Conservation (phyloP, 2,329 filamentous ascomycete genomes). For the Niveomyces coronatus region DNA sequence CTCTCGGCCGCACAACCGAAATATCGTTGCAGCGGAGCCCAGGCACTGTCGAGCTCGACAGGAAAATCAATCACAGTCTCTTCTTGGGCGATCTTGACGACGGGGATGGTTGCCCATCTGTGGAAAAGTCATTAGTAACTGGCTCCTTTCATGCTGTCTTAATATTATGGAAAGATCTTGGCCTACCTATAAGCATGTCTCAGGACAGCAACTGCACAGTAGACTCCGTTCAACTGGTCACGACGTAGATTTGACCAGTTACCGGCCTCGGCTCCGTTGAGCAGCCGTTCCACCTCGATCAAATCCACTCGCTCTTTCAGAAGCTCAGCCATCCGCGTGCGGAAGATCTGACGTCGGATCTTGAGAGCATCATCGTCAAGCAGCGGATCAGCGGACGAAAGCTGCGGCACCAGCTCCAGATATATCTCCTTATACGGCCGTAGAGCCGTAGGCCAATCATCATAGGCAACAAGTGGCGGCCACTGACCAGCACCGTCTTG, state of each 20-base stretch:
- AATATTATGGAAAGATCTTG: background rate
- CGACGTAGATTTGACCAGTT: conserved; percentile 17
- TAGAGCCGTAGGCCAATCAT: conserved; percentile 18
- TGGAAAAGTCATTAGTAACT: background rate
- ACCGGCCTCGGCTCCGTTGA: conserved; percentile 16
- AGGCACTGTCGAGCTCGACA: conserved; percentile 19
- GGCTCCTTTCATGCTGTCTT: background rate
- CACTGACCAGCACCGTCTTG: background rate
- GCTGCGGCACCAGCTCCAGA: conserved; percentile 16
- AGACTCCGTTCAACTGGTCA: conserved; percentile 24
- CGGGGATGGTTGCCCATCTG: conserved; percentile 24
- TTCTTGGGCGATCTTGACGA: conserved; percentile 23
- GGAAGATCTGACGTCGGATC: conserved; percentile 14
- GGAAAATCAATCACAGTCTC: conserved; percentile 22
- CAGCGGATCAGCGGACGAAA: conserved; percentile 15
- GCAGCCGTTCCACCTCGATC: conserved; percentile 13
- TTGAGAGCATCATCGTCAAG: conserved; percentile 19
- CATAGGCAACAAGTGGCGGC: background rate
- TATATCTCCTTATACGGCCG: conserved; percentile 22
- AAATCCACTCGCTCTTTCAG: conserved; percentile 16
- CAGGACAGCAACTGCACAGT: conserved; percentile 20
- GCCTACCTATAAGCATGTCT: conserved; percentile 20
- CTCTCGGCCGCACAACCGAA: conserved; percentile 21
- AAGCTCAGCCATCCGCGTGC: conserved; percentile 13
- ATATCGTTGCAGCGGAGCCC: conserved; percentile 20